Evolutionary conservation across 805 yeast genomes (phyloP), one percentile per base, ranked within the genome.

Genomic region (Teunomyces tritomae): DNA sequence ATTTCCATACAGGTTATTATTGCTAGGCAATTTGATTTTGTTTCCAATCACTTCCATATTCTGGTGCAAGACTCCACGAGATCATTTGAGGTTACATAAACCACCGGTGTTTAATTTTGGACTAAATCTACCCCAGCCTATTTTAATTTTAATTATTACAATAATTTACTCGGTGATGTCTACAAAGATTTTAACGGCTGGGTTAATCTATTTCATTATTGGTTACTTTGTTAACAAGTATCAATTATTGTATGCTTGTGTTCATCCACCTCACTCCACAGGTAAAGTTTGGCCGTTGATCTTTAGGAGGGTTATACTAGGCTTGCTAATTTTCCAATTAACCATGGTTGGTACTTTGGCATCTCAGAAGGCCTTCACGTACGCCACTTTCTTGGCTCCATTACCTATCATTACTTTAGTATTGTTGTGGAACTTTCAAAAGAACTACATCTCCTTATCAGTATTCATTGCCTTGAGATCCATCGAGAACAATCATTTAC

Each of bases 101-200:
- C 97, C 99, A 0, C 96, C 96, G n/a, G 77, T 81, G 11, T 89
- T 92, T 74, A 89, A 90, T 63, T 91, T 91, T 62, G 98, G 98
- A 0, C 68, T 94, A 29, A 88, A 87, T 56, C 73, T 92, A 48
- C 99, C 99, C 0, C 96, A 89, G 59, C 97, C 98, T 5, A 77
- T 92, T 47, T 73, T 94, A 53, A 85, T 92, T 33, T 78, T 92
- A 46, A 84, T 91, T 45, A 89, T 92, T 44, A 86, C 95, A 3
- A 73, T 92, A 49, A 83, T 90, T 27, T 92, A 92, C 70, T 87
- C 96, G 48, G 91, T 90, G 8, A 80, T 92, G 77, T 87, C 96
- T 9, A 86, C 96, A 4, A 89, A 89, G 60, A 89, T 92, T 49
- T 71, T 94, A 48, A 75, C 87, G 2, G 87, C 96, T 8, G 97